A percentile compares a stretch with the other conserved stretches of the same genome.
These are phyloP conservation scores for Leucoagaricus sp. DNA, from an alignment of 1,284 basidiomycete genomes.

Conservation along the genomic window DNA sequence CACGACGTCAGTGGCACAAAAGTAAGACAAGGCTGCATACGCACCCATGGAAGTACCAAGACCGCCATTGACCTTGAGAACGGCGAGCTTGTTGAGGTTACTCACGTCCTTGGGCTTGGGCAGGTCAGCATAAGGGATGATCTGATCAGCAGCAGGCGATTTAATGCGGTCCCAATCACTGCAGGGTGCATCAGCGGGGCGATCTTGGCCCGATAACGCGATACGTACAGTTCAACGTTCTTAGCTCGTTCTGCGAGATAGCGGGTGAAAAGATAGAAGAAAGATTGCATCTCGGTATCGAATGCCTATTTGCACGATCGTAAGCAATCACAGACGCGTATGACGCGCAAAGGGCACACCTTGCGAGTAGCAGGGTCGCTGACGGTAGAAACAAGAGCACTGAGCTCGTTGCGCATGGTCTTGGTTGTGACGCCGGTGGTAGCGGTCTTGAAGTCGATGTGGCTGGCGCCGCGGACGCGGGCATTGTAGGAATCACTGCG, in stretches of 20 bases:
- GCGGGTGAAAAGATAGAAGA: conserved; percentile 99
- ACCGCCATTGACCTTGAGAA: conserved; percentile 99
- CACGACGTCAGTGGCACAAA: conserved; percentile 7
- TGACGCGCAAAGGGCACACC: conserved; percentile 48
- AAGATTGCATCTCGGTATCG: conserved; percentile 98
- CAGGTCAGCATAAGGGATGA: conserved; percentile 86
- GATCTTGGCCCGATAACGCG: conserved; percentile 21
- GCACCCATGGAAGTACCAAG: conserved; percentile 95
- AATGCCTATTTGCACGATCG: conserved; percentile 65
- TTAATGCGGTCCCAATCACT: conserved; percentile 99
- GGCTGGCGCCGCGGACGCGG: conserved; percentile 66
- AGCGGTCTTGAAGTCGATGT: conserved; percentile 95
- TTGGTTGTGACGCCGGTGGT: conserved; percentile 97
- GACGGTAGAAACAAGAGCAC: conserved; percentile 86
- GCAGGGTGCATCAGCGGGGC: conserved; percentile 19
- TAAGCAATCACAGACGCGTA: conserved; percentile 17
- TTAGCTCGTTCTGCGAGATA: conserved; percentile 96
- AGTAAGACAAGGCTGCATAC: conserved; percentile 22
- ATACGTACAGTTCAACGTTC: conserved; percentile 87
- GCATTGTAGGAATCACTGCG: conserved; percentile 63
- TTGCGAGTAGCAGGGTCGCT: conserved; percentile 80
- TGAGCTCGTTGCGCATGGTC: conserved; percentile 98
- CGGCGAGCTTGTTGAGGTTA: conserved; percentile 93
- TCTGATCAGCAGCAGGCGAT: conserved; percentile 91
- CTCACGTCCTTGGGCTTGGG: conserved; percentile 59